These are phyloP conservation scores for Articulospora tetracladia DNA, from an alignment of 495 filamentous ascomycete genomes.

Conservation along the genomic window DNA sequence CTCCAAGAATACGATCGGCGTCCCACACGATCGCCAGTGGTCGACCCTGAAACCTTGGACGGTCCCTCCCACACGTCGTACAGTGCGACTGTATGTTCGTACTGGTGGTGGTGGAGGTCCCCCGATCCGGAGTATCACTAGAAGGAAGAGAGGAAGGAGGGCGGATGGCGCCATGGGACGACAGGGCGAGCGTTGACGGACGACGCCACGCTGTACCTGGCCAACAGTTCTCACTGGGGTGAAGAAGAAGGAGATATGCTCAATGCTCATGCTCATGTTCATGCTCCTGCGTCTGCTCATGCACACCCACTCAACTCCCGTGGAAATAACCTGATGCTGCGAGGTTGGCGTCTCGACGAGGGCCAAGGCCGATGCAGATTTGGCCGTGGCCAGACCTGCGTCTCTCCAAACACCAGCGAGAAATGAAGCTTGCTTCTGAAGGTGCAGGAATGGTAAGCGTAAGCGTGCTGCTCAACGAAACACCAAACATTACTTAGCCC, in stretches of 20 bases:
- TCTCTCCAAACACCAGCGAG: not conserved
- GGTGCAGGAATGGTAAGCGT: no score
- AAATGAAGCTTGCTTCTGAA: not conserved
- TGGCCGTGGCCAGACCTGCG: not conserved
- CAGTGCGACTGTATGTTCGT: not conserved
- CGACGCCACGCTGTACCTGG: not conserved
- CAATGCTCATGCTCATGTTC: no score
- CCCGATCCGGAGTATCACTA: no score
- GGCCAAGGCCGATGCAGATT: not conserved
- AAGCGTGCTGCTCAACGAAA: not conserved
- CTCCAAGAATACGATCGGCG: not conserved
- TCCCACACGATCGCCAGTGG: not conserved
- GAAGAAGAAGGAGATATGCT: no score
- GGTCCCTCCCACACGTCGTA: not conserved
- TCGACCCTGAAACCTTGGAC: not conserved
- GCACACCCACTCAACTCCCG: not conserved
- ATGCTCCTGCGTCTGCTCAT: not conserved
- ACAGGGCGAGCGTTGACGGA: not conserved
- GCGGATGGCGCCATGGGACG: not conserved
- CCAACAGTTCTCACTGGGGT: not conserved
- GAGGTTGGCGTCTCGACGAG: not conserved
- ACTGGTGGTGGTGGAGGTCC: no score
- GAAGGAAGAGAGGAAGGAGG: no score
- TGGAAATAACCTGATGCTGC: not conserved
- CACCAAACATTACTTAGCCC: not conserved